Percentiles rank a stretch among this genome's conserved stretches.
Evolutionary conservation across 169 alveolate species (phyloP).

Genomic region (Sarcocystis neurona): DNA sequence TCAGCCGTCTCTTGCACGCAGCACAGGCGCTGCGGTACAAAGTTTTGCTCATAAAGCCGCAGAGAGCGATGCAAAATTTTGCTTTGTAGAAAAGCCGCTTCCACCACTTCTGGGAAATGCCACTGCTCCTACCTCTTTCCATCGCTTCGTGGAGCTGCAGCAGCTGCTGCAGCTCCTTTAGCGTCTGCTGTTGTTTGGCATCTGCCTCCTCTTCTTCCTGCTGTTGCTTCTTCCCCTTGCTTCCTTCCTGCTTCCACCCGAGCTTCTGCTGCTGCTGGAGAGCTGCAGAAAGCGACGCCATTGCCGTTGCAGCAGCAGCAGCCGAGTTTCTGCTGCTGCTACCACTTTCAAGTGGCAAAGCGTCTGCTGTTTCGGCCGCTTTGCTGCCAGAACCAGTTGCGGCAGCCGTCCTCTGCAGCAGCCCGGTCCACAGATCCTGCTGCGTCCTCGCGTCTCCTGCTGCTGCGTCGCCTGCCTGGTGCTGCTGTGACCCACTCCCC

Average conservation of each 20-base stretch:
- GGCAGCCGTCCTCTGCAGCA: no score
- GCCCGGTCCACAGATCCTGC: no score
- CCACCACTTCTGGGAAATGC: neutral
- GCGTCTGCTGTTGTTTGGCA: neutral
- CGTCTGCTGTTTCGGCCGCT: no score
- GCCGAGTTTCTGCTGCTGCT: no score
- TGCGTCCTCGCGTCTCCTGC: no score
- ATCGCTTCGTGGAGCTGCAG: conserved; percentile 20
- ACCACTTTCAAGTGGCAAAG: neutral
- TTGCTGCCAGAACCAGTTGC: no score
- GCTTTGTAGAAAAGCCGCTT: neutral
- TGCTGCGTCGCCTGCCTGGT: no score
- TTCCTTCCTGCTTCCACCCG: no score
- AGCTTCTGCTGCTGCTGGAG: no score
- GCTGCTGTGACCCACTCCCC: no score
- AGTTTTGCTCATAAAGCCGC: neutral
- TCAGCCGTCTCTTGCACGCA: neutral
- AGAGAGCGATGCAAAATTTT: neutral
- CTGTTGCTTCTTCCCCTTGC: neutral
- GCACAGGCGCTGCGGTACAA: neutral
- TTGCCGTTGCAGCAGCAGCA: no score
- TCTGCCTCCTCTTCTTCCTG: neutral
- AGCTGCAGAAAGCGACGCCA: no score
- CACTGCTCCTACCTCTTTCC: neutral
- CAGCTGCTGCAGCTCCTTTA: conserved; percentile 22